Conservation (phyloP, 139 green algal species). For the Chlorokybus atmophyticus region DNA sequence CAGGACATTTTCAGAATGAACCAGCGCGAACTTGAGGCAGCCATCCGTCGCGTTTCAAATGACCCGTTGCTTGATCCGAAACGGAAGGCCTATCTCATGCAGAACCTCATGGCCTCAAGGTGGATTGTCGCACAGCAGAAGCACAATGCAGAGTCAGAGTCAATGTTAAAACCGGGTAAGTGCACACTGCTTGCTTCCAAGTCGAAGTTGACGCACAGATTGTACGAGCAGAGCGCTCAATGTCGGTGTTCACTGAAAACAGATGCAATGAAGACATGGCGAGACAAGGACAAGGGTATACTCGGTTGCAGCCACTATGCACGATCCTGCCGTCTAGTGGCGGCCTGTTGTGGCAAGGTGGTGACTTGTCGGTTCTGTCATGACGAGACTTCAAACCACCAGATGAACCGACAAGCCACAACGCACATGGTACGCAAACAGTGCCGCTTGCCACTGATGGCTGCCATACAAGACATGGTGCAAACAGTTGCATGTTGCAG, state of each 20-base stretch:
- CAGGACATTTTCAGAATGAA: slow-evolving; percentile 98
- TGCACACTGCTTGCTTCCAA: too few species aligned
- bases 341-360: slow-evolving; percentile 69
- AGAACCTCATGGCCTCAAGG: slow-evolving; percentile 97
- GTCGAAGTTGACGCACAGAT: too few species aligned
- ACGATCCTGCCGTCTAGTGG: slow-evolving; percentile 54
- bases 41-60: slow-evolving; percentile 65
- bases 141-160: too few species aligned
- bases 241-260: too few species aligned
- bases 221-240: too few species aligned
- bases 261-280: slow-evolving; percentile 1
- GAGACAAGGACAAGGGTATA: slow-evolving; percentile 32
- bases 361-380: slow-evolving; percentile 83
- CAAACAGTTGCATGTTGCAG: too few species aligned
- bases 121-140: slow-evolving; percentile 77
- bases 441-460: too few species aligned
- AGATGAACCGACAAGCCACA: slow-evolving; percentile 77
- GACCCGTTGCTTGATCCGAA: slow-evolving; percentile 74
- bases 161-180: too few species aligned
- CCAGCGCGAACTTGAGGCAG: slow-evolving; percentile 91
- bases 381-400: slow-evolving; percentile 72
- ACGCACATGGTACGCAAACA: too few species aligned
- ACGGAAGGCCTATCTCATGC: slow-evolving; percentile 91
- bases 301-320: slow-evolving; percentile 55
- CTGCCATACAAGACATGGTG: too few species aligned